Evolutionary conservation across 75 land plant genomes (phyloP).

Genomic region (Ceratopteris richardii): DNA sequence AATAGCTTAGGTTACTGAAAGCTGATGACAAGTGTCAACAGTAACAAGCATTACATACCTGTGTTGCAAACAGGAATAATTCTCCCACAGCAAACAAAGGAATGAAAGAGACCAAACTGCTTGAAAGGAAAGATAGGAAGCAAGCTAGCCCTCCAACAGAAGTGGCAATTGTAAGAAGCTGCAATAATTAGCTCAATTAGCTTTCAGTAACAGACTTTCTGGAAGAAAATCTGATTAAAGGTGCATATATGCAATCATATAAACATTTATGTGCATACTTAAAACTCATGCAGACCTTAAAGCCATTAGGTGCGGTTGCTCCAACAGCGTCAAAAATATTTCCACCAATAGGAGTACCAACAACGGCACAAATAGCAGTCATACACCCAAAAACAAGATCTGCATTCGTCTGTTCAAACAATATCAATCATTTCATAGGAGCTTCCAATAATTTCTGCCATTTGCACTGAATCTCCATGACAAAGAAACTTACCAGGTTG

Average conservation of each 20-base stretch:
- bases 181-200: conserved; percentile 8
- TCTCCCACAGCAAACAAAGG: conserved; percentile 74
- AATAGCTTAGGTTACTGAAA: too few species aligned
- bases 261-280: too few species aligned
- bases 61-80: conserved; percentile 74
- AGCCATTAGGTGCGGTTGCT: conserved; percentile 68
- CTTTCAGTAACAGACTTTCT: neutral
- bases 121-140: conserved; percentile 56
- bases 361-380: conserved; percentile 74
- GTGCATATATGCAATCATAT: too few species aligned
- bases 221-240: neutral
- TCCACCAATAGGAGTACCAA: conserved; percentile 84
- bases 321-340: conserved; percentile 53
- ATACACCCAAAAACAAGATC: conserved; percentile 87
- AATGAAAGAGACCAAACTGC: conserved; percentile 53
- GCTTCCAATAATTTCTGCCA: neutral
- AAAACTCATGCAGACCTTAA: conserved; percentile 76
- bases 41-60: conserved; percentile 32
- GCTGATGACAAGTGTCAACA: too few species aligned
- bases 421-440: neutral
- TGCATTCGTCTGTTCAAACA: conserved; percentile 60
- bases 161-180: conserved; percentile 82
- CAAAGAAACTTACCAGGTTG: conserved; percentile 50
- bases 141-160: conserved; percentile 64
- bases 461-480: neutral